phyloP scores from a whole-genome alignment of 1,284 basidiomycete genomes.

The Trichosporon faecale region DNA sequence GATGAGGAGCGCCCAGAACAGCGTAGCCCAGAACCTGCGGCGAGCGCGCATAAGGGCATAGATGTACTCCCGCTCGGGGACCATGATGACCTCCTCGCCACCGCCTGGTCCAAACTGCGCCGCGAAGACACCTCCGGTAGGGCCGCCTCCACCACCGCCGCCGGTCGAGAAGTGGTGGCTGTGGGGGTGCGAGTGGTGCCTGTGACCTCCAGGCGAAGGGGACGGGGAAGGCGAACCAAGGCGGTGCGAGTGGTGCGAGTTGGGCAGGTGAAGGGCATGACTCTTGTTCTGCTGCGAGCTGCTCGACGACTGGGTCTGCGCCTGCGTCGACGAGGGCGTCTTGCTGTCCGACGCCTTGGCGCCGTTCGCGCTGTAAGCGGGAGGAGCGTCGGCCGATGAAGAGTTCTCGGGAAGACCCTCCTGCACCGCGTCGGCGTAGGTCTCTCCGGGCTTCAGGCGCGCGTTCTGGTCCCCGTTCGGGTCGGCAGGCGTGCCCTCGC shows the following conservation, averaged over 20 bases:
- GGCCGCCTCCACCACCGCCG: not conserved
- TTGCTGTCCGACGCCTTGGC: not conserved
- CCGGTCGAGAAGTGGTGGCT: not conserved
- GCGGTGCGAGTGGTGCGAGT: not conserved
- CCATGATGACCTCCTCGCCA: conserved; percentile 18
- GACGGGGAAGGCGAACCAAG: not conserved
- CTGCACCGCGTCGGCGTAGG: not conserved
- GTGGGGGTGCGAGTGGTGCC: not conserved
- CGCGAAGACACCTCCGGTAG: not conserved
- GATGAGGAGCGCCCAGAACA: conserved; percentile 48
- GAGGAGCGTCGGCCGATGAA: not conserved
- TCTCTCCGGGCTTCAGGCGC: not conserved
- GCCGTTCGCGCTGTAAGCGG: not conserved
- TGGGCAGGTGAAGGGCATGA: not conserved
- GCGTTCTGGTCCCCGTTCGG: not conserved
- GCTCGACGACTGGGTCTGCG: not conserved
- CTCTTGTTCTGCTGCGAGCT: not conserved
- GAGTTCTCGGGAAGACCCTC: not conserved
- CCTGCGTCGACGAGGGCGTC: not conserved
- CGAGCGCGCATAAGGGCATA: conserved; percentile 37
- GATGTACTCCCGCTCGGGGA: conserved; percentile 15
- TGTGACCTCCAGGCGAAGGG: not conserved
- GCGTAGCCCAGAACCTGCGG: conserved; percentile 45
- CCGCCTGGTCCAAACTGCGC: not conserved
- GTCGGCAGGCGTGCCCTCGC: not conserved